Conservation (phyloP, 768 basidiomycete genomes). For the Filobasidium floriforme region DNA sequence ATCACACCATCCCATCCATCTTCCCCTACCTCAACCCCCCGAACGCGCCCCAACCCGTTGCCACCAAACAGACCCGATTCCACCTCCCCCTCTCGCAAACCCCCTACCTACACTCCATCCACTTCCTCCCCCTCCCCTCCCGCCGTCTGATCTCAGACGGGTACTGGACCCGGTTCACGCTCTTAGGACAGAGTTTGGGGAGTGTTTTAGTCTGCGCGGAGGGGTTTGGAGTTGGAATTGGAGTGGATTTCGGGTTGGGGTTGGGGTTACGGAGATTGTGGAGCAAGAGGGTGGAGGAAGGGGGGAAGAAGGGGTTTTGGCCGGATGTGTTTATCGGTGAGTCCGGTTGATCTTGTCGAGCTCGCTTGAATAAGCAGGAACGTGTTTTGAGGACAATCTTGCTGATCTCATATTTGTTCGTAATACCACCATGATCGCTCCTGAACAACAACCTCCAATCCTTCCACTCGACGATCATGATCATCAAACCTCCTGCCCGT, state of each 20-base stretch:
- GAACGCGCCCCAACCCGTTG: neutral
- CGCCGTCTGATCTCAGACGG: constrained; percentile 69
- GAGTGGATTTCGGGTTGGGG: neutral
- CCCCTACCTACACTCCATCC: constrained; percentile 48
- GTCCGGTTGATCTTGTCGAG: constrained; percentile 25
- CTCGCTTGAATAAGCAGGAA: neutral
- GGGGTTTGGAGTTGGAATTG: constrained; percentile 51
- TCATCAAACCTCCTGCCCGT: too few relatives aligned
- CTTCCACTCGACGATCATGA: too few relatives aligned
- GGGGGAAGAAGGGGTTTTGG: constrained; percentile 51
- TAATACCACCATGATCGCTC: too few relatives aligned
- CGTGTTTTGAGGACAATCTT: neutral
- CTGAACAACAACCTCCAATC: too few relatives aligned
- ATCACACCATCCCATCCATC: neutral
- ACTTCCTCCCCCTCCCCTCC: constrained; percentile 71
- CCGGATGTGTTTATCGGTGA: constrained; percentile 87
- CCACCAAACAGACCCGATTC: constrained; percentile 63
- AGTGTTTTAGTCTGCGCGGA: constrained; percentile 77
- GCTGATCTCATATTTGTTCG: too few relatives aligned
- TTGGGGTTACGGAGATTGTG: constrained; percentile 23
- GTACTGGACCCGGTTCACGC: constrained; percentile 81
- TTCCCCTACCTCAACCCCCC: neutral
- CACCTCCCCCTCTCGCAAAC: constrained; percentile 61
- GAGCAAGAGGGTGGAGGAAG: neutral
- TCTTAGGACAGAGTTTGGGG: constrained; percentile 83